Conservation (phyloP, 148 eudicot species). For the Mesembryanthemum crystallinum region DNA sequence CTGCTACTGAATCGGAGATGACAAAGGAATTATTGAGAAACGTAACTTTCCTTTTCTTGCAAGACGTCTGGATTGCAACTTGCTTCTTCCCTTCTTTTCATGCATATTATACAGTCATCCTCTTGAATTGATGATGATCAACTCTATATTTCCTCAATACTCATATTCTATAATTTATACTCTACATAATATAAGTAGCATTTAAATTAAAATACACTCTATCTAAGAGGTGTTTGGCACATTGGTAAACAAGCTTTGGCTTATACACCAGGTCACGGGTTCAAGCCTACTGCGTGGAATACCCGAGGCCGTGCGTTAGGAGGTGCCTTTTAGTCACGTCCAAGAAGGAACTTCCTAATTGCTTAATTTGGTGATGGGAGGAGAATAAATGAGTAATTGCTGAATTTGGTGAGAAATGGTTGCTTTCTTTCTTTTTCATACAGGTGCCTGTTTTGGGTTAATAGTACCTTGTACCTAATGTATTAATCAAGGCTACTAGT, state of each 20-base stretch:
- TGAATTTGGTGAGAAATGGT: constrained; percentile 6
- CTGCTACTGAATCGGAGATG: background rate
- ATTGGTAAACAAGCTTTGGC: too few relatives aligned
- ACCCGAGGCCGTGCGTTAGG: too few relatives aligned
- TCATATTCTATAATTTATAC: background rate
- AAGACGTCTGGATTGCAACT: constrained; percentile 7
- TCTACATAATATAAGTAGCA: too few relatives aligned
- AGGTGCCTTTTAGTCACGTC: too few relatives aligned
- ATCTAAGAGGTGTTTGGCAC: too few relatives aligned
- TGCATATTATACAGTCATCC: too few relatives aligned
- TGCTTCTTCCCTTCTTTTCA: background rate
- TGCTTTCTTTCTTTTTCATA: constrained; percentile 6
- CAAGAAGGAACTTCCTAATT: too few relatives aligned
- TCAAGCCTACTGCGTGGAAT: too few relatives aligned
- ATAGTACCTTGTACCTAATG: constrained; percentile 11
- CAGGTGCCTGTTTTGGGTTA: background rate
- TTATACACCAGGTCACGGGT: too few relatives aligned
- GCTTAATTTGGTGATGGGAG: background rate
- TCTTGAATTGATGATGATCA: background rate
- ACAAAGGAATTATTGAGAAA: constrained; percentile 4
- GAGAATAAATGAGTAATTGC: background rate
- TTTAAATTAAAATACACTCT: too few relatives aligned
- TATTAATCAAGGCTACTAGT: background rate
- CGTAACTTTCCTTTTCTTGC: background rate
- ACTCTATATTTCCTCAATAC: background rate